Evolutionary conservation across 495 filamentous ascomycete genomes (phyloP).

Genomic region (Penicillium pulvis): DNA sequence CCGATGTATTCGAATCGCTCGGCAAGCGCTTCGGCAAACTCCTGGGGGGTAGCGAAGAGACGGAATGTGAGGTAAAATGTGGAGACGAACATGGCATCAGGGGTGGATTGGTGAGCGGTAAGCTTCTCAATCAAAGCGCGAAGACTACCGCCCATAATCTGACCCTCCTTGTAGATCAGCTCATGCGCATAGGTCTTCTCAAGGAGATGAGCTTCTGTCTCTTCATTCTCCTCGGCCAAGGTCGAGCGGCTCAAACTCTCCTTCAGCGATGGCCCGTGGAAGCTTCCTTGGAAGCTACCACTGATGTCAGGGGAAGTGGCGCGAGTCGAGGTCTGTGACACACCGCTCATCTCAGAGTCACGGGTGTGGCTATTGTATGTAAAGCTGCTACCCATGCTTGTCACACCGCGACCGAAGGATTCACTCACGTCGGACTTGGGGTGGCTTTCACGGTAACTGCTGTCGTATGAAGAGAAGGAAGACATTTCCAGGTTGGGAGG

Average conservation of each 20-base stretch:
- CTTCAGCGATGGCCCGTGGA: constrained; percentile 53
- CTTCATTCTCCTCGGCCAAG: constrained; percentile 72
- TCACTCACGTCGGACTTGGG: constrained; percentile 41
- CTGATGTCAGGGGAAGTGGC: constrained; percentile 83
- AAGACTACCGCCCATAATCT: constrained; percentile 90
- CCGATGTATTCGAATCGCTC: constrained; percentile 91
- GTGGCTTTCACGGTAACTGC: constrained; percentile 30
- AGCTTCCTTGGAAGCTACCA: constrained; percentile 40
- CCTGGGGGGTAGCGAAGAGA: constrained; percentile 80
- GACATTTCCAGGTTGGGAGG: constrained; percentile 41
- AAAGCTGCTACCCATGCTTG: constrained; percentile 65
- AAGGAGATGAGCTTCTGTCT: constrained; percentile 76
- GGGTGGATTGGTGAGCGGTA: constrained; percentile 90
- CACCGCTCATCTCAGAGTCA: constrained; percentile 77
- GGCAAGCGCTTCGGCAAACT: constrained; percentile 79
- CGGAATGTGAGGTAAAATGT: constrained; percentile 98
- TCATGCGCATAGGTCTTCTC: constrained; percentile 90
- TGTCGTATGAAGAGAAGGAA: constrained; percentile 34
- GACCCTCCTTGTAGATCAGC: constrained; percentile 90
- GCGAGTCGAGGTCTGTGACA: constrained; percentile 82
- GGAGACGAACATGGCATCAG: constrained; percentile 88
- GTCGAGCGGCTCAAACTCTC: constrained; percentile 59
- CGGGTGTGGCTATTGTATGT: constrained; percentile 74
- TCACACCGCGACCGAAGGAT: constrained; percentile 44
- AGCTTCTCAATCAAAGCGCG: constrained; percentile 90